phyloP scores from a whole-genome alignment of 805 yeast genomes.

The Debaryomyces hansenii region DNA sequence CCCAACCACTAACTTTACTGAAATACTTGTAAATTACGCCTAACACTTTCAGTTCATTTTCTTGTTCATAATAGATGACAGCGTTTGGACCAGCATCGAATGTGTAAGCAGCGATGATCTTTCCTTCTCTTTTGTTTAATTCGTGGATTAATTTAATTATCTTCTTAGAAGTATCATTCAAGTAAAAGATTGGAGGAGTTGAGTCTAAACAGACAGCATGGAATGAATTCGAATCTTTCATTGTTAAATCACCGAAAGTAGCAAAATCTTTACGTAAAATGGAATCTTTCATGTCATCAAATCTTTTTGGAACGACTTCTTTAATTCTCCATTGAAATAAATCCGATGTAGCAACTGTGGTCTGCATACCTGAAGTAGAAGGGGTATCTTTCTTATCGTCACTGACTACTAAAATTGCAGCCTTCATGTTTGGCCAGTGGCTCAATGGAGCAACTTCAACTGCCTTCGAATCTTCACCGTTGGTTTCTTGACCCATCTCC shows the following conservation, averaged over 20 bases:
- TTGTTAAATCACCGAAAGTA: constrained; percentile 84
- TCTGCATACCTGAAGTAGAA: constrained; percentile 95
- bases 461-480: constrained; percentile 94
- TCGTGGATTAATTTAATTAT: constrained; percentile 76
- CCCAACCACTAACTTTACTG: constrained; percentile 69
- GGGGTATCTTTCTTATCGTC: constrained; percentile 94
- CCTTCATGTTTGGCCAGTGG: constrained; percentile 94
- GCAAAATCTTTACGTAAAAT: constrained; percentile 75
- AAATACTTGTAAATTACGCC: constrained; percentile 67
- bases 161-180: constrained; percentile 86
- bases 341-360: constrained; percentile 86
- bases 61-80: constrained; percentile 81
- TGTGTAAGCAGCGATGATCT: constrained; percentile 88
- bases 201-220: constrained; percentile 98
- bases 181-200: constrained; percentile 90
- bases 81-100: constrained; percentile 99
- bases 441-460: constrained; percentile 81
- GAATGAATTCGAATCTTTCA: constrained; percentile 96
- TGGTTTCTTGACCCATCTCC: constrained; percentile 83
- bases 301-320: constrained; percentile 85
- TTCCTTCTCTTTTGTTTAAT: constrained; percentile 67
- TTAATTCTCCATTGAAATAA: constrained; percentile 77
- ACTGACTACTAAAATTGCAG: constrained; percentile 87
- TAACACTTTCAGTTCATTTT: constrained; percentile 72
- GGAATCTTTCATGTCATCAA: constrained; percentile 75